Evolutionary conservation across 2,329 filamentous ascomycete species (phyloP).

Genomic region (Ophiosphaerella korrae): DNA sequence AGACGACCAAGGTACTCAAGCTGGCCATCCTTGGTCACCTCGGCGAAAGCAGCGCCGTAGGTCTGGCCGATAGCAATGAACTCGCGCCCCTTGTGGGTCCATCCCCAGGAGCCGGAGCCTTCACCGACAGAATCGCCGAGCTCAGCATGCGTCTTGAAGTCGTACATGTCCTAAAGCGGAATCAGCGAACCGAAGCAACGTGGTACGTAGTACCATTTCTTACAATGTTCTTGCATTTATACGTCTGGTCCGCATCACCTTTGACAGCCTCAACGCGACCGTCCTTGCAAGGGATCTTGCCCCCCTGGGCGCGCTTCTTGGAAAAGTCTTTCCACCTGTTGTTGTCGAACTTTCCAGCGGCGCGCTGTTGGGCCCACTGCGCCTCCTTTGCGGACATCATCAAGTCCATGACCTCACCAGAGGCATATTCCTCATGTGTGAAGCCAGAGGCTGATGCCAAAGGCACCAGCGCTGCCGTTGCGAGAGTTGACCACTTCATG

Average conservation of each 20-base stretch:
- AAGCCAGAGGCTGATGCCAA: slow-evolving; percentile 36
- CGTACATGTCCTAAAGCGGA: slow-evolving; percentile 54
- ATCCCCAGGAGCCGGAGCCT: slow-evolving; percentile 58
- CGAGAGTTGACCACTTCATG: slow-evolving; percentile 42
- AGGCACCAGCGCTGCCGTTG: slow-evolving; percentile 36
- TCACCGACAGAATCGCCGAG: slow-evolving; percentile 54
- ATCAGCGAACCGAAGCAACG: neutral
- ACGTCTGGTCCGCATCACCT: slow-evolving; percentile 42
- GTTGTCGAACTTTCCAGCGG: slow-evolving; percentile 38
- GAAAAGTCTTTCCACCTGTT: slow-evolving; percentile 39
- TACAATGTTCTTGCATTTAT: neutral
- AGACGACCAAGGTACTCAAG: slow-evolving; percentile 60
- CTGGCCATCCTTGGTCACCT: slow-evolving; percentile 56
- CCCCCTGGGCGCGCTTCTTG: slow-evolving; percentile 33
- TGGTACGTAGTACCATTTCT: neutral
- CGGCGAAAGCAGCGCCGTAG: slow-evolving; percentile 61
- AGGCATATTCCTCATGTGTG: slow-evolving; percentile 38
- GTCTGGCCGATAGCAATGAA: slow-evolving; percentile 61
- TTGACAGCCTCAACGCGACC: slow-evolving; percentile 45
- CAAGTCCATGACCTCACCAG: slow-evolving; percentile 40
- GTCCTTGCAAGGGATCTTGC: slow-evolving; percentile 40
- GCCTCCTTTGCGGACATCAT: slow-evolving; percentile 45
- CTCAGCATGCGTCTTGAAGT: slow-evolving; percentile 61
- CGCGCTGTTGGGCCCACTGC: slow-evolving; percentile 40
- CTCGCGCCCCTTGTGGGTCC: slow-evolving; percentile 59